Evolutionary conservation across 2,329 filamentous ascomycete species (phyloP), one percentile per base, ranked within the genome.

Genomic region (Verticillium klebahnii): DNA sequence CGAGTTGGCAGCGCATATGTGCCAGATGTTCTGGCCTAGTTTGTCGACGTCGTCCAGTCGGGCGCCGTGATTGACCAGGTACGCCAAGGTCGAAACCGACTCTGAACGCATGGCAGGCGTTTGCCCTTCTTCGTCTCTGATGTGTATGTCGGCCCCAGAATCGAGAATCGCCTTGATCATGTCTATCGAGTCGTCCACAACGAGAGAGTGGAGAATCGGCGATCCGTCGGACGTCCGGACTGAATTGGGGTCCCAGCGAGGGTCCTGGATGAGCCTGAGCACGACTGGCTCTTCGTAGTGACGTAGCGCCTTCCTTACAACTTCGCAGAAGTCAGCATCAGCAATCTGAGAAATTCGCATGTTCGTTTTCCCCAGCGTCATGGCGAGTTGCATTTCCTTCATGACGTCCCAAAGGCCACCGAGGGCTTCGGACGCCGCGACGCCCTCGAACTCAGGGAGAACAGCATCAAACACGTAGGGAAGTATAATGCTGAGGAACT

Each of bases 31-130:
- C 32, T 71, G 70, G 0, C 73, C 73, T 2, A 67, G 61, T 0
- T 67, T 58, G 56, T 78, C 75, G 2, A 62, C 63, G 3, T 70
- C 70, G 5, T 67, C 69, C 1, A 74, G 76, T 7, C 65, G 59
- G 0, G 69, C 70, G 0, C 67, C 66, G 19, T 72, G 61, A 11
- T 62, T 32, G 15, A 75, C 66, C 2, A 78, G 63, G 15, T 67
- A 64, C 0, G 63, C 58, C 12, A 78, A 62, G 5, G 69, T 67
- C 1, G 58, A 32, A 0, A 65, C 59, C 2, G 67, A 65, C 45
- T 77, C 75, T 12, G 67, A 67, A 0, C 74, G 61, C 70, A 78
- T 71, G 3, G 78, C 58, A 1, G 77, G 75, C 2, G 76, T 77
- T 23, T 72, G 71, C 0, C 72, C 72, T 0, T 63, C 59, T 1